These are phyloP conservation scores for Ophiostoma himal-ulmi DNA, from an alignment of 2,329 filamentous ascomycete species.

Conservation along the genomic window DNA sequence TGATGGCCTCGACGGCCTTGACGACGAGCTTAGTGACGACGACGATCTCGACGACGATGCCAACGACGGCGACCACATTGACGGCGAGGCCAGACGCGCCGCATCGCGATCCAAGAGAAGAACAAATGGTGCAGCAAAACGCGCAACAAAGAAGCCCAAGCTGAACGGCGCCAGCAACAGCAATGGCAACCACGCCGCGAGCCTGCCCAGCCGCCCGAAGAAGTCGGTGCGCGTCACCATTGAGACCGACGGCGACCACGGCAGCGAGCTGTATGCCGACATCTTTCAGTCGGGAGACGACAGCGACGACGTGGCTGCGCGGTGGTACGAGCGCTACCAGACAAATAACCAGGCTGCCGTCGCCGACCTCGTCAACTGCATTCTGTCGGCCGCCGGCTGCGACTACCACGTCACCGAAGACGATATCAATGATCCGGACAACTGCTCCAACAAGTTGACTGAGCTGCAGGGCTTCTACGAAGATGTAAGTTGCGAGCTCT, in stretches of 20 bases:
- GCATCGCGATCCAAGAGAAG: slow-evolving; percentile 20
- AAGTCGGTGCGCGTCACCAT: slow-evolving; percentile 50
- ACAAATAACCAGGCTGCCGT: slow-evolving; percentile 50
- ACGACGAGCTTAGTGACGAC: slow-evolving; percentile 33
- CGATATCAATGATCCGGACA: slow-evolving; percentile 86
- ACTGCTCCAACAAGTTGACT: slow-evolving; percentile 67
- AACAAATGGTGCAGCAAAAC: slow-evolving; percentile 39
- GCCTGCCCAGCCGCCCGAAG: slow-evolving; percentile 50
- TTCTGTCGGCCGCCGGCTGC: slow-evolving; percentile 70
- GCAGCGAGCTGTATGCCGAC: slow-evolving; percentile 53
- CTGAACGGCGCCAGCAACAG: slow-evolving; percentile 26
- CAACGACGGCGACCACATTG: slow-evolving; percentile 28
- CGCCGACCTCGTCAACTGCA: slow-evolving; percentile 60
- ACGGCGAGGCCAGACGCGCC: slow-evolving; percentile 35
- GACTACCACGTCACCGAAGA: slow-evolving; percentile 69
- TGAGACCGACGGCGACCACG: slow-evolving; percentile 47
- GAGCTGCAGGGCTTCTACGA: slow-evolving; percentile 89
- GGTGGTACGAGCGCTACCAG: slow-evolving; percentile 56
- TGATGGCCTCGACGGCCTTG: slow-evolving; percentile 34
- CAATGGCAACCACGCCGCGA: slow-evolving; percentile 39
- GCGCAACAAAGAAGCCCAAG: slow-evolving; percentile 59
- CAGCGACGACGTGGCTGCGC: slow-evolving; percentile 51
- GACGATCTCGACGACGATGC: slow-evolving; percentile 34
- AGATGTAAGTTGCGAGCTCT: slow-evolving; percentile 48
- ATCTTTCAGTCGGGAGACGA: slow-evolving; percentile 56